These are phyloP conservation scores for Diaporthe destruens DNA, from an alignment of 2,329 filamentous ascomycete genomes.

Conservation along the genomic window DNA sequence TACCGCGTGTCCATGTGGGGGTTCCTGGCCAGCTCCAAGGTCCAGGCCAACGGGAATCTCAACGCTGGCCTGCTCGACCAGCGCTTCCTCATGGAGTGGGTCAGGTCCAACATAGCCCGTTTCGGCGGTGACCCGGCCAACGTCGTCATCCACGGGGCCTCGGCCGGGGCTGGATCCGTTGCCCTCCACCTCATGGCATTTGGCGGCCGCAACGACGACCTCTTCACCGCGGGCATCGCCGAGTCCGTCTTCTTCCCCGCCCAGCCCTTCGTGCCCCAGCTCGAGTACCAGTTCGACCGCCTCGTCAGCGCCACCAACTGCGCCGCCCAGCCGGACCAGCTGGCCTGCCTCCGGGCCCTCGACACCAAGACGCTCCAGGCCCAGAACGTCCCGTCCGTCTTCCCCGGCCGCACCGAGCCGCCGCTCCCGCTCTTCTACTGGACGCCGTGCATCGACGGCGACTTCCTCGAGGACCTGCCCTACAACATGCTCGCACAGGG, in stretches of 20 bases:
- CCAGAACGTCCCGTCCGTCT: conserved; percentile 56
- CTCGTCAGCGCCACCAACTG: conserved; percentile 55
- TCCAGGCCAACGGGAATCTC: conserved; percentile 67
- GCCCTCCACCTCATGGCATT: conserved; percentile 63
- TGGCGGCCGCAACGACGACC: conserved; percentile 57
- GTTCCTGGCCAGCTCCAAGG: conserved; percentile 70
- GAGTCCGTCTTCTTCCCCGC: conserved; percentile 65
- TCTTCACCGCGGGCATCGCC: conserved; percentile 61
- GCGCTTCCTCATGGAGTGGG: conserved; percentile 70
- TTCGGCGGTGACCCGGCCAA: conserved; percentile 71
- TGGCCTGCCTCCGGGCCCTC: conserved; percentile 58
- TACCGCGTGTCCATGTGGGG: conserved; percentile 74
- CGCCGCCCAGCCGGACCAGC: conserved; percentile 46
- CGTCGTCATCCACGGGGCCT: conserved; percentile 72
- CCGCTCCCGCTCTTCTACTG: conserved; percentile 61
- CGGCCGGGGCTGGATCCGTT: conserved; percentile 71
- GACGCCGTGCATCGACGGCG: conserved; percentile 64
- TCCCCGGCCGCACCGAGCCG: conserved; percentile 51
- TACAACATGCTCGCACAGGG: conserved; percentile 58
- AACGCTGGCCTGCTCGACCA: conserved; percentile 76
- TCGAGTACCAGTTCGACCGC: conserved; percentile 62
- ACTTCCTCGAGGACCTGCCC: conserved; percentile 57
- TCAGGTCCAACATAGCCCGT: conserved; percentile 67
- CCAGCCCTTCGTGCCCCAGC: conserved; percentile 57
- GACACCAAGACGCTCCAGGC: conserved; percentile 54